Percentiles rank a stretch among this genome's conserved stretches.
These are phyloP conservation scores for Aspergillus jensenii DNA, from an alignment of 2,329 filamentous ascomycete species.

Conservation along the genomic window DNA sequence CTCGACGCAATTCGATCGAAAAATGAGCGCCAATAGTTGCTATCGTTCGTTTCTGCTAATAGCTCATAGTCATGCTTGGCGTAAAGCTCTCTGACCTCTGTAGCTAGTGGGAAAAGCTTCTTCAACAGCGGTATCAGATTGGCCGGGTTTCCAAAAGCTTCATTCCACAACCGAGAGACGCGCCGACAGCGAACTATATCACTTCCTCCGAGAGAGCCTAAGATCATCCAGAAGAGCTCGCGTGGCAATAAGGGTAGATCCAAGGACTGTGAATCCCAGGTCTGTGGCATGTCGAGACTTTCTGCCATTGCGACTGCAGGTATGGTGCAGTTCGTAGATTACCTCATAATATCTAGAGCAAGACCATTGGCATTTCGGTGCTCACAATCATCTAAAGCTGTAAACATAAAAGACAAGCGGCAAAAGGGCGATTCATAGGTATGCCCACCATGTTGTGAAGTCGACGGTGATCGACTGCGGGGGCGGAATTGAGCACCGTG, in stretches of 20 bases:
- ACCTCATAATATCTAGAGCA: background rate
- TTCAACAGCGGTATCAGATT: constrained; percentile 51
- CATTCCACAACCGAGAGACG: constrained; percentile 52
- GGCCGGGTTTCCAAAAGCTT: constrained; percentile 51
- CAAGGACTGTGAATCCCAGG: constrained; percentile 5
- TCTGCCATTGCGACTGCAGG: background rate
- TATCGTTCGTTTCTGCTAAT: constrained; percentile 2
- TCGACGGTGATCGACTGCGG: background rate
- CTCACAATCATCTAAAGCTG: background rate
- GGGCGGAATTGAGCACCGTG: constrained; percentile 6
- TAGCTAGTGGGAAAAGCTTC: constrained; percentile 53
- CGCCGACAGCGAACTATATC: constrained; percentile 55
- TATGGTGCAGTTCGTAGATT: background rate
- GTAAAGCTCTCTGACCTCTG: constrained; percentile 50
- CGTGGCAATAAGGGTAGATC: constrained; percentile 49
- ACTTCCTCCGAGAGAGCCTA: constrained; percentile 49
- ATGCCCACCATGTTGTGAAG: background rate
- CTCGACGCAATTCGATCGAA: constrained; percentile 55
- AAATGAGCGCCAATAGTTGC: constrained; percentile 24
- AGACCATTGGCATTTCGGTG: background rate
- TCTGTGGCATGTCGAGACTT: background rate
- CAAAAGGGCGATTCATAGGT: background rate
- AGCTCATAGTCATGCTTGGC: background rate
- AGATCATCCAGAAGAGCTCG: constrained; percentile 58
- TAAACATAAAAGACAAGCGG: background rate